A percentile compares a stretch with the other conserved stretches of the same genome.
phyloP scores from a whole-genome alignment of 176 grass and related monocot species.

The Lolium perenne region DNA sequence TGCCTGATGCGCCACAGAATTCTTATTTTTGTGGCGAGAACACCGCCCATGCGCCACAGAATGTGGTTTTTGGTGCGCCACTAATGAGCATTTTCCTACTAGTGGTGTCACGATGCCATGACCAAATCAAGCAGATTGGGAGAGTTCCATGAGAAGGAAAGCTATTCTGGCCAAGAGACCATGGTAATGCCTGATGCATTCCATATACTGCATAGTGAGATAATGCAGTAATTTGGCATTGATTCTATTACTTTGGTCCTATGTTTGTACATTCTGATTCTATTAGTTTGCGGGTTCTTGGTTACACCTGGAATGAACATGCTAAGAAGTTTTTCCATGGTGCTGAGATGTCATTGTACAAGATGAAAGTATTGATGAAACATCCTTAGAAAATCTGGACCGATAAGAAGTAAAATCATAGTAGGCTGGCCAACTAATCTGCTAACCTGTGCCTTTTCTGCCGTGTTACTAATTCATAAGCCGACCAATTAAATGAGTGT shows the following conservation, averaged over 20 bases:
- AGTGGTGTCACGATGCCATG: not conserved
- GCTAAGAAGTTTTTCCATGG: slow-evolving; percentile 72
- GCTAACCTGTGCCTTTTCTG: not conserved
- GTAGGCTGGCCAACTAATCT: slow-evolving; percentile 2
- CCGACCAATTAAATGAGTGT: not conserved
- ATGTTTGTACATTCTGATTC: slow-evolving; percentile 10
- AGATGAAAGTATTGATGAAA: slow-evolving; percentile 61
- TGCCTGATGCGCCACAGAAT: too few species aligned
- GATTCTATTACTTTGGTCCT: not conserved
- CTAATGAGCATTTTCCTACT: too few species aligned
- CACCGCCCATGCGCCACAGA: too few species aligned
- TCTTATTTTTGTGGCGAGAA: too few species aligned
- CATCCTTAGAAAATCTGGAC: slow-evolving; percentile 7
- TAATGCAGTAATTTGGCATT: not conserved
- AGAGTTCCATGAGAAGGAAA: not conserved
- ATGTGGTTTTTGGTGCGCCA: too few species aligned
- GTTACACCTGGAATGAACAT: slow-evolving; percentile 82
- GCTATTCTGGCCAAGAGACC: not conserved
- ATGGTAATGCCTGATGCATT: not conserved
- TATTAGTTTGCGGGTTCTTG: slow-evolving; percentile 64
- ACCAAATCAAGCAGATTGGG: not conserved
- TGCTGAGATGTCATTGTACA: slow-evolving; percentile 57
- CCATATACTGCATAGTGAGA: not conserved
- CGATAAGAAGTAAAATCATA: not conserved
- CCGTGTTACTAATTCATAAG: not conserved